A percentile compares a stretch with the other conserved stretches of the same genome.
phyloP scores from a whole-genome alignment of 305 asterid genomes.

The Rubia tinctorum region DNA sequence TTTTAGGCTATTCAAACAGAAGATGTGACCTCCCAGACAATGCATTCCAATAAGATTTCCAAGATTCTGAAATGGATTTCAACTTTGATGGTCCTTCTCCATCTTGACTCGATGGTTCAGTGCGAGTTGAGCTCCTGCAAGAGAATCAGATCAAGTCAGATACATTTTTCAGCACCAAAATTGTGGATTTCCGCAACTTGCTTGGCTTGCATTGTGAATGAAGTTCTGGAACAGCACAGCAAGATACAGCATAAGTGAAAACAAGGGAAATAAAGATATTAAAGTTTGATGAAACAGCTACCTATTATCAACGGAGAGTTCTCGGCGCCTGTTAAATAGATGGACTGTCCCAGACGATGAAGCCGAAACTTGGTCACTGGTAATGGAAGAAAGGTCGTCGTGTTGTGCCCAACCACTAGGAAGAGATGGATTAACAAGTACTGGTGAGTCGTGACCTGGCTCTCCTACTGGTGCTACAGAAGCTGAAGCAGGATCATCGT shows the following conservation, averaged over 20 bases:
- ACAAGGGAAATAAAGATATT: background rate
- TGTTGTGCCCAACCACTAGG: no score
- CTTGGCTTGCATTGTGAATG: background rate
- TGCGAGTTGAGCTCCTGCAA: conserved; percentile 41
- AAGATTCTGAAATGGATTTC: conserved; percentile 60
- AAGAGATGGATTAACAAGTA: no score
- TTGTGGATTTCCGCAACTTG: background rate
- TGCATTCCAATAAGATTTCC: conserved; percentile 72
- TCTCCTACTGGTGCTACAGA: conserved; percentile 29
- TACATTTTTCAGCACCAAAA: background rate
- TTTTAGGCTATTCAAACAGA: background rate
- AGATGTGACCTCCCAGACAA: conserved; percentile 52
- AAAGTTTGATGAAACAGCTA: conserved; percentile 22
- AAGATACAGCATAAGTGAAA: background rate
- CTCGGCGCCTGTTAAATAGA: conserved; percentile 31
- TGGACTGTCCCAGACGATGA: conserved; percentile 51
- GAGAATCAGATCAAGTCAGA: conserved; percentile 16
- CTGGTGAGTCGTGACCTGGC: conserved; percentile 24
- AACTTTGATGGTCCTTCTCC: conserved; percentile 77
- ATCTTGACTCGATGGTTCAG: conserved; percentile 47
- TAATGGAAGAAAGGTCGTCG: no score
- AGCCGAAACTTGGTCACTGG: conserved; percentile 34
- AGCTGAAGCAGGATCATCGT: conserved; percentile 35
- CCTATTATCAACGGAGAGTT: conserved; percentile 44
- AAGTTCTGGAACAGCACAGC: background rate